Evolutionary conservation across 805 yeast genomes (phyloP), one percentile per base, ranked within the genome.

Genomic region (Ogataea saltuana): DNA sequence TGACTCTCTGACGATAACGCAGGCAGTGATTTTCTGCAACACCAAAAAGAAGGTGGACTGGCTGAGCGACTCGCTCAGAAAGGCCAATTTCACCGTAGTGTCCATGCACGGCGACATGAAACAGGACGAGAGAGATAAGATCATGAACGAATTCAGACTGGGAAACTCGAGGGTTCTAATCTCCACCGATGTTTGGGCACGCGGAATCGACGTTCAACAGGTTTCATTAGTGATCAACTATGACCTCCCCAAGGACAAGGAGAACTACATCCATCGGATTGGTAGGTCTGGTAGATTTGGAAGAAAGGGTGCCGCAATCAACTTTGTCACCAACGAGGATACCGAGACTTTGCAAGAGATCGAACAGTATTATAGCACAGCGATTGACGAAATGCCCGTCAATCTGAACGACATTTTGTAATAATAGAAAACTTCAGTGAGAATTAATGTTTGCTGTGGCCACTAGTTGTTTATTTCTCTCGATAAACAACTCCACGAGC

Each of bases 231-330:
- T 90, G 51, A 87, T 90, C 54, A 90, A 90, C 76, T 90, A 88
- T 72, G 98, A 90, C 69, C 71, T 90, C 58, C 97, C 97, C 33
- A 75, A 80, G 55, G 85, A 84, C 73, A 81, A 85, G 68, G 97
- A 90, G 70, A 90, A 88, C 75, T 91, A 93, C 68, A 85, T 91
- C 61, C 99, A 91, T 73, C 81, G 99, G 74, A 95, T 91, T 61
- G 99, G 99, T 69, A 83, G 99, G 74, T 88, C 95, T 58, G 99
- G 99, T 62, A 83, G 99, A 70, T 91, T 91, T 75, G 99, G 99
- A 66, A 81, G 99, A 70, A 91, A 90, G 74, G 99, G 99, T 75
- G 91, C 88, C 50, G 97, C 98, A 49, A 86, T 91, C 65, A 93
- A 90, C 75, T 86, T 91, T 62, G 83, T 90, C 58, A 90, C 98